A percentile compares a stretch with the other conserved stretches of the same genome.
Evolutionary conservation across 1,139 yeast species (phyloP).

Genomic region (Candida glucosophila): DNA sequence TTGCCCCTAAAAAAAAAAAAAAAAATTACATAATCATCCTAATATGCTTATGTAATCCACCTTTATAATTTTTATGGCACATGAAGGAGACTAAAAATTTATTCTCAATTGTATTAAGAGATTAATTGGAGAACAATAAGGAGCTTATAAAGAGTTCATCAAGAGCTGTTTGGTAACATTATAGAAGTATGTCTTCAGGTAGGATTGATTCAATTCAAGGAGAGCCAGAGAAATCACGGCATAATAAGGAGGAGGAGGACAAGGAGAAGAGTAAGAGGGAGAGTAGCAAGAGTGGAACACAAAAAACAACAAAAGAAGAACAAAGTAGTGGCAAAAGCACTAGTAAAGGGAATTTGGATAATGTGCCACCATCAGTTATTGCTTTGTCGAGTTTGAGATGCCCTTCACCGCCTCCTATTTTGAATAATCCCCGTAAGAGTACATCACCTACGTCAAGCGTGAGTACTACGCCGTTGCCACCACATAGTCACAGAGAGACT

Average conservation of each 20-base stretch:
- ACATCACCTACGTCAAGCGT: neutral
- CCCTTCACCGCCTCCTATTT: conserved; percentile 64
- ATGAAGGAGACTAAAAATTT: neutral
- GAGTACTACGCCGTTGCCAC: neutral
- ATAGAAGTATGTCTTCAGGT: no score
- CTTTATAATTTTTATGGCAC: neutral
- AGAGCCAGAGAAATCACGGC: no score
- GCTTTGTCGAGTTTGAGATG: conserved; percentile 53
- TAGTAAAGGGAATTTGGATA: conserved; percentile 6
- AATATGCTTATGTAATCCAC: conserved; percentile 1
- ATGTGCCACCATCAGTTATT: conserved; percentile 33
- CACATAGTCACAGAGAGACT: conserved; percentile 19
- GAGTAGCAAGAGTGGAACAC: no score
- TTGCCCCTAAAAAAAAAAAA: conserved; percentile 1
- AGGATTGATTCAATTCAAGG: no score
- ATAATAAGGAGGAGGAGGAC: no score
- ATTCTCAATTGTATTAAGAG: no score
- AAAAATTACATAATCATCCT: neutral
- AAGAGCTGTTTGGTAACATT: no score
- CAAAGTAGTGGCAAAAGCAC: conserved; percentile 1
- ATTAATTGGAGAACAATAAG: no score
- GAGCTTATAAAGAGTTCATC: no score
- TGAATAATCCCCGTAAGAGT: conserved; percentile 22
- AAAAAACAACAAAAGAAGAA: neutral
- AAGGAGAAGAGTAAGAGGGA: no score